Percentiles rank a stretch among this genome's conserved stretches.
Evolutionary conservation across 129 eudicot genomes (phyloP).

Genomic region (Arctium minus): DNA sequence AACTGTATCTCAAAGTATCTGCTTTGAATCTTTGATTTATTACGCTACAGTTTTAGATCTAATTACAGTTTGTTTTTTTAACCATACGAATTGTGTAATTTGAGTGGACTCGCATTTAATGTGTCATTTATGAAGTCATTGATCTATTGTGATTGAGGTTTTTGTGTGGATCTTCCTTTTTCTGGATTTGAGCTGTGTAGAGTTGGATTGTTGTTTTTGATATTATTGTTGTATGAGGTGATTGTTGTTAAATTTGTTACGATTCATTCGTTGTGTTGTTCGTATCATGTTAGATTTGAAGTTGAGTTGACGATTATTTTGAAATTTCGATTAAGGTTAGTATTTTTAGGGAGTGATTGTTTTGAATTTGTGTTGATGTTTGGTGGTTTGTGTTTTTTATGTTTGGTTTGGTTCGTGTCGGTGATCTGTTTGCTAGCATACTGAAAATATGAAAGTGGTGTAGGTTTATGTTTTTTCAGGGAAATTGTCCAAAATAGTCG

Average conservation of each 20-base stretch:
- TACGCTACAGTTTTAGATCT: not conserved
- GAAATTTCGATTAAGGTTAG: constrained; percentile 4
- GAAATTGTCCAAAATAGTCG: not conserved
- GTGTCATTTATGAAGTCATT: constrained; percentile 5
- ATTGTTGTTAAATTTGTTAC: not conserved
- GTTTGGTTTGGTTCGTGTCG: not conserved
- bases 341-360: not conserved
- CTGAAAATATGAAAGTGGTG: constrained; percentile 8
- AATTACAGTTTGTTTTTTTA: not conserved
- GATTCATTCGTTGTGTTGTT: not conserved
- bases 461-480: not conserved
- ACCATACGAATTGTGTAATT: not conserved
- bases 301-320: not conserved
- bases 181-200: not conserved
- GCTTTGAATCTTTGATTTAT: not conserved
- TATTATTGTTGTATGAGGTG: not conserved
- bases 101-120: not conserved
- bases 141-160: constrained; percentile 9
- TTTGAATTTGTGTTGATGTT: not conserved
- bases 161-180: not conserved
- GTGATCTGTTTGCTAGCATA: not conserved
- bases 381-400: not conserved
- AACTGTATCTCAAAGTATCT: not conserved
- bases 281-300: not conserved
- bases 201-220: not conserved